phyloP scores from a whole-genome alignment of 78 protist genomes.

The Guillardia theta region DNA sequence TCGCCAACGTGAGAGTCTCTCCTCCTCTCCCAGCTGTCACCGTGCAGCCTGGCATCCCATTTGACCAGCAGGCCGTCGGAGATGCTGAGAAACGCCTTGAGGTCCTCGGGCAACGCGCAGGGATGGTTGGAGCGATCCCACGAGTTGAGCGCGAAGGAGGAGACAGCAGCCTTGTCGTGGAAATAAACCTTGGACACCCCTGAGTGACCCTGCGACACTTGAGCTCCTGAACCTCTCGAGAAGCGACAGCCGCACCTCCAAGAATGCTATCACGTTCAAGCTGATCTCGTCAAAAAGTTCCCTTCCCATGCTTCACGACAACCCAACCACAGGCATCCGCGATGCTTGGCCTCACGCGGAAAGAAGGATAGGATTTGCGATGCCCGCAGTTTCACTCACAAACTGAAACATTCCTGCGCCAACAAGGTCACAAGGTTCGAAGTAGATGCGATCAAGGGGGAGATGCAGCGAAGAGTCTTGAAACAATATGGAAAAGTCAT shows the following conservation, averaged over 20 bases:
- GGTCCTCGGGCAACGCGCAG: neutral
- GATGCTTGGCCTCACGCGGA: too few species aligned
- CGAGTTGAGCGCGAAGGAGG: neutral
- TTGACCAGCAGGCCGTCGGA: neutral
- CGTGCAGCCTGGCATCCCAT: neutral
- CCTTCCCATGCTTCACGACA: too few species aligned
- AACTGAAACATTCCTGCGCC: too few species aligned
- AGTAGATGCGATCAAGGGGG: too few species aligned
- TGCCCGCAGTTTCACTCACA: too few species aligned
- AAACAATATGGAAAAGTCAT: too few species aligned
- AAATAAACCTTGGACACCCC: neutral
- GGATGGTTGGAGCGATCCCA: neutral
- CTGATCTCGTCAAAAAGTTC: constrained; percentile 2
- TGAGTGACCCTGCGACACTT: neutral
- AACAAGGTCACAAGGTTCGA: too few species aligned
- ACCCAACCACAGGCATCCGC: too few species aligned
- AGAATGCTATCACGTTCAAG: neutral
- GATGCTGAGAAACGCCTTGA: neutral
- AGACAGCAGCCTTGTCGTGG: neutral
- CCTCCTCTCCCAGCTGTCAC: neutral
- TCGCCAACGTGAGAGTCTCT: neutral
- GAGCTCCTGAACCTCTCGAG: neutral
- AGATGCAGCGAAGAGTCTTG: too few species aligned
- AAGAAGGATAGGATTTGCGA: too few species aligned
- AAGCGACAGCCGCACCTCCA: neutral